phyloP scores from a whole-genome alignment of 2,329 filamentous ascomycete genomes.

The Neoascochyta sp. region DNA sequence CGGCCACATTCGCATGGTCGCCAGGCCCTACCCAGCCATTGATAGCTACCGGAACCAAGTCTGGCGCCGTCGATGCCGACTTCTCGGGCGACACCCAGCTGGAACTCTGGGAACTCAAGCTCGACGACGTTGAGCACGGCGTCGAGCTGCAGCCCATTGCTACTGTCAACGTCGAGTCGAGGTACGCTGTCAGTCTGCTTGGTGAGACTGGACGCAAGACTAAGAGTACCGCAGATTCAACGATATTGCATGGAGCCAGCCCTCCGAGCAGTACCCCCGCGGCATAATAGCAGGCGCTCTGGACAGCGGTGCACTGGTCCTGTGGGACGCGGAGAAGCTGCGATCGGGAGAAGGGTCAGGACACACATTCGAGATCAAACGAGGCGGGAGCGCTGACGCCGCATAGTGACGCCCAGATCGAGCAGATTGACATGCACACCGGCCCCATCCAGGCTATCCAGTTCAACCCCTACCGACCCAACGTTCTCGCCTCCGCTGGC shows the following conservation, averaged over 20 bases:
- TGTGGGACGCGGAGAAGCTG: constrained; percentile 84
- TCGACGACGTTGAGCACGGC: constrained; percentile 71
- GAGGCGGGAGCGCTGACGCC: constrained; percentile 24
- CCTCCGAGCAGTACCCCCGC: constrained; percentile 70
- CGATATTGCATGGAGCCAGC: constrained; percentile 89
- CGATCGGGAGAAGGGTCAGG: constrained; percentile 50
- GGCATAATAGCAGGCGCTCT: constrained; percentile 94
- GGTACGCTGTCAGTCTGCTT: constrained; percentile 51
- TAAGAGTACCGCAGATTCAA: constrained; percentile 67
- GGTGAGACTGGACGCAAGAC: constrained; percentile 3
- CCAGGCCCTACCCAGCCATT: constrained; percentile 73
- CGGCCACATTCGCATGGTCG: constrained; percentile 96
- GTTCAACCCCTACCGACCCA: constrained; percentile 90
- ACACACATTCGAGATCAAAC: constrained; percentile 45
- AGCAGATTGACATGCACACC: constrained; percentile 82
- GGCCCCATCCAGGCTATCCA: constrained; percentile 92
- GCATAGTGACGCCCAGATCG: constrained; percentile 70
- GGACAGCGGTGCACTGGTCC: constrained; percentile 86
- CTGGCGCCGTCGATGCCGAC: constrained; percentile 91
- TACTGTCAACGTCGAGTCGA: constrained; percentile 82
- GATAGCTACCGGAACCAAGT: constrained; percentile 88
- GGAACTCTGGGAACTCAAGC: constrained; percentile 89
- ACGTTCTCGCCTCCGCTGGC: constrained; percentile 87
- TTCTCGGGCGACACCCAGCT: constrained; percentile 97
- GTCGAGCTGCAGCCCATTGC: constrained; percentile 82